Evolutionary conservation across 2,329 filamentous ascomycete genomes (phyloP).

Genomic region (Trichoderma breve): DNA sequence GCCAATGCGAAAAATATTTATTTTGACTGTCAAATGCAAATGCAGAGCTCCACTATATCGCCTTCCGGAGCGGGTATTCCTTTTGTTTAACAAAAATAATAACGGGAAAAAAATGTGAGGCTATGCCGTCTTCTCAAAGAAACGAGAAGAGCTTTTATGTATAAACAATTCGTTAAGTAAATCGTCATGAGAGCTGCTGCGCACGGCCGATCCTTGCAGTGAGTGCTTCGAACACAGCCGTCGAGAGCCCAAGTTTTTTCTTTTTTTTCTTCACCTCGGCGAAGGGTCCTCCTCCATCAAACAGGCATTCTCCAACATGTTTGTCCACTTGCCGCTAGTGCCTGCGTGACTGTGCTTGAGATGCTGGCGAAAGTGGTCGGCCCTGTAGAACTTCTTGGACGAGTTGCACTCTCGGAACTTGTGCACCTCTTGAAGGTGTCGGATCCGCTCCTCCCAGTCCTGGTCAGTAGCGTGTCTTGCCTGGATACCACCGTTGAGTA

Average conservation of each 20-base stretch:
- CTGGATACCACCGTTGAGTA: constrained; percentile 35
- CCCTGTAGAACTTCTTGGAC: constrained; percentile 95
- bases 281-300: constrained; percentile 78
- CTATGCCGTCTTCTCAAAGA: constrained; percentile 10
- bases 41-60: constrained; percentile 11
- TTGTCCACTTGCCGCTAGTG: constrained; percentile 97
- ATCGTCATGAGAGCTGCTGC: neutral
- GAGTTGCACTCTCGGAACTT: constrained; percentile 99
- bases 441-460: constrained; percentile 83
- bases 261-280: constrained; percentile 27
- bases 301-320: constrained; percentile 94
- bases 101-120: neutral
- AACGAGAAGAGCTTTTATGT: neutral
- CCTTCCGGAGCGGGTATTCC: constrained; percentile 18
- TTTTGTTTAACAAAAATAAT: constrained; percentile 3
- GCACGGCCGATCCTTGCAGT: neutral
- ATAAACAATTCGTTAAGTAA: neutral
- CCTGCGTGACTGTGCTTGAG: constrained; percentile 96
- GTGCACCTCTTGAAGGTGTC: constrained; percentile 86
- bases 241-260: neutral
- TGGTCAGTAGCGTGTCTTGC: constrained; percentile 63
- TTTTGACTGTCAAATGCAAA: constrained; percentile 17
- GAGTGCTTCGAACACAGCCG: neutral
- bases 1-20: constrained; percentile 16
- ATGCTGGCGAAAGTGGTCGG: constrained; percentile 97